phyloP scores from a whole-genome alignment of 192 early-diverging fungal genomes.

The Linnemannia schmuckeri region DNA sequence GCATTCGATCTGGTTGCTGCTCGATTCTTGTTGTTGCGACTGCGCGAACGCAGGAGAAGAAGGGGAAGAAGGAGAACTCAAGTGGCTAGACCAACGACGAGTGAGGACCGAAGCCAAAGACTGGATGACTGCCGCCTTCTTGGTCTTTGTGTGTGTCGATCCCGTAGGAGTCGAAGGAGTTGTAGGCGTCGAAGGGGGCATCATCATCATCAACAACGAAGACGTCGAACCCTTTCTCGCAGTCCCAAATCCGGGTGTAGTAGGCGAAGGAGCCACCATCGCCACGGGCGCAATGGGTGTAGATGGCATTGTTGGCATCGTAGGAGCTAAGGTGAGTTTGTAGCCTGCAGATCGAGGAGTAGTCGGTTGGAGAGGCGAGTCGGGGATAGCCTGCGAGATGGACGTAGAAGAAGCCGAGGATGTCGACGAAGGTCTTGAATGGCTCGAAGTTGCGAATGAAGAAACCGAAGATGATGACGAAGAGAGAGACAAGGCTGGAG shows the following conservation, averaged over 20 bases:
- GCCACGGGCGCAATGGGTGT: not conserved
- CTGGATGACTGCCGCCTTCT: conserved; percentile 14
- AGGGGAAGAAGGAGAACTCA: not conserved
- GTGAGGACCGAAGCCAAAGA: conserved; percentile 24
- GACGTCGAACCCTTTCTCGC: too few relatives aligned
- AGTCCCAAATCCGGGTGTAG: too few relatives aligned
- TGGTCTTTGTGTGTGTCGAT: not conserved
- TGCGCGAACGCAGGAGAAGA: not conserved
- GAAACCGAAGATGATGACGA: conserved; percentile 20
- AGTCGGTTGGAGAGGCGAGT: conserved; percentile 2
- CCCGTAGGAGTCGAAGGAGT: not conserved
- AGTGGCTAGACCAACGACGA: conserved; percentile 25
- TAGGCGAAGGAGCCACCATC: not conserved
- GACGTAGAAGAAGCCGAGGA: conserved; percentile 21
- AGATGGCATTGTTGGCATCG: not conserved
- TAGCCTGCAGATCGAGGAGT: not conserved
- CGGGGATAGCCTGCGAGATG: not conserved
- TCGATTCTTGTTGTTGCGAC: conserved; percentile 11
- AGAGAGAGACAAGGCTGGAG: not conserved
- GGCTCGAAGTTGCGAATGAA: conserved; percentile 14
- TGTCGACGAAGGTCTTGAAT: conserved; percentile 23
- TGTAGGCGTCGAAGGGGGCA: not conserved
- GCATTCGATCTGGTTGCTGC: conserved; percentile 7
- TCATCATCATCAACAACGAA: not conserved
- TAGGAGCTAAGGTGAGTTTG: not conserved